Conservation (phyloP, 176 grass and related monocot species). For the Secale cereale region DNA sequence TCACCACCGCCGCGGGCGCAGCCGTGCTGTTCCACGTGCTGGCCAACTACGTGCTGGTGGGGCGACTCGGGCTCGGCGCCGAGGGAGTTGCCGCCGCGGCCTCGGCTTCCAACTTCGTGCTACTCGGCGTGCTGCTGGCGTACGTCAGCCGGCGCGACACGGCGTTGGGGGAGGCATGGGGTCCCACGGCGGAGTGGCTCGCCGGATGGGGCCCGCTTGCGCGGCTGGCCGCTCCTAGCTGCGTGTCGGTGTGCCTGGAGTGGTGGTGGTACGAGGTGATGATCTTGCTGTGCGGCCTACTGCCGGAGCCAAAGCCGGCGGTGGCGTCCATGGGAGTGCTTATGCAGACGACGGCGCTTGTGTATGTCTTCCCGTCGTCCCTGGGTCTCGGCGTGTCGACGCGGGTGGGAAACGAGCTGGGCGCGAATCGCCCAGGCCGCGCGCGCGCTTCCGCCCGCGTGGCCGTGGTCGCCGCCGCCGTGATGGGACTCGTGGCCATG, state of each 20-base stretch:
- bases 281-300: slow-evolving; percentile 90
- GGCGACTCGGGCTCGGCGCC: slow-evolving; percentile 47
- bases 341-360: slow-evolving; percentile 94
- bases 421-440: slow-evolving; percentile 58
- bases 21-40: slow-evolving; percentile 58
- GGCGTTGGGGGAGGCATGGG: slow-evolving; percentile 12
- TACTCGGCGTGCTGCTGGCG: slow-evolving; percentile 48
- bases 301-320: slow-evolving; percentile 72
- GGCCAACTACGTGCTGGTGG: slow-evolving; percentile 66
- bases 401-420: slow-evolving; percentile 93
- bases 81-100: slow-evolving; percentile 67
- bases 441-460: slow-evolving; percentile 65
- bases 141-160: slow-evolving; percentile 33
- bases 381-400: slow-evolving; percentile 76
- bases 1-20: slow-evolving; percentile 45
- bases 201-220: slow-evolving; percentile 64
- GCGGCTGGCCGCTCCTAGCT: slow-evolving; percentile 70
- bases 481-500: slow-evolving; percentile 76
- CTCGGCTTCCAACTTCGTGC: slow-evolving; percentile 69
- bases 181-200: slow-evolving; percentile 50
- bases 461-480: slow-evolving; percentile 45
- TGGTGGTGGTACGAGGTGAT: slow-evolving; percentile 99
- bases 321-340: slow-evolving; percentile 98
- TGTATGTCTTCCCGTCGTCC: slow-evolving; percentile 94
- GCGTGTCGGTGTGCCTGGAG: slow-evolving; percentile 87